These are phyloP conservation scores for Venturia pyrina DNA, from an alignment of 2,329 filamentous ascomycete genomes.

Conservation along the genomic window DNA sequence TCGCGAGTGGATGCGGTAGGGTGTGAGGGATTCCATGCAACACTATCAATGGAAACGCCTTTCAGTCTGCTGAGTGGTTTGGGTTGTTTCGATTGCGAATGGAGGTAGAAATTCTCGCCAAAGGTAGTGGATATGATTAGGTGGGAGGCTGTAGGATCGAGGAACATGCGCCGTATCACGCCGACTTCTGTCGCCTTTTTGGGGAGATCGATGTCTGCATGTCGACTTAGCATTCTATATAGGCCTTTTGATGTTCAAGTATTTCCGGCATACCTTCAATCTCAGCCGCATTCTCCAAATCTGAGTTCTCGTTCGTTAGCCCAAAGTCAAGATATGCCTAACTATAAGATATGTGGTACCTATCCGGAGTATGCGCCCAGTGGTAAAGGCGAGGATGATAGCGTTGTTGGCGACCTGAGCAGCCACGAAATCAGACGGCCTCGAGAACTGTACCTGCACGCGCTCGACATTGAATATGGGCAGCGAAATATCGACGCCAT, in stretches of 20 bases:
- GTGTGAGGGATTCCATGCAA: slow-evolving; percentile 90
- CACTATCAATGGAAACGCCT: slow-evolving; percentile 75
- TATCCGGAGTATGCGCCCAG: slow-evolving; percentile 85
- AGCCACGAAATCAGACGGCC: slow-evolving; percentile 91
- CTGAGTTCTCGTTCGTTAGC: slow-evolving; percentile 59
- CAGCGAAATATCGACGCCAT: slow-evolving; percentile 51
- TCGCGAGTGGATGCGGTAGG: slow-evolving; percentile 91
- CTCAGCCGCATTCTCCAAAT: slow-evolving; percentile 12
- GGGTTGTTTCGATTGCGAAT: slow-evolving; percentile 84
- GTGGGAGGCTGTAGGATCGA: slow-evolving; percentile 93
- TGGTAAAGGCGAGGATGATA: slow-evolving; percentile 81
- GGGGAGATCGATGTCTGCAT: slow-evolving; percentile 83
- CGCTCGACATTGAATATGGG: slow-evolving; percentile 93
- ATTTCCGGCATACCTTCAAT: slow-evolving; percentile 38
- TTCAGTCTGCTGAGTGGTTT: slow-evolving; percentile 73
- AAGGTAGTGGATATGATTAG: slow-evolving; percentile 82
- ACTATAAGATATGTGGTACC: slow-evolving; percentile 1
- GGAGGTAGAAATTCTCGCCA: slow-evolving; percentile 95
- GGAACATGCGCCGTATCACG: slow-evolving; percentile 89
- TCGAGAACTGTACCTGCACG: slow-evolving; percentile 87
- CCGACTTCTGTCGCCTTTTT: slow-evolving; percentile 87
- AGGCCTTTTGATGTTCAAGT: not conserved
- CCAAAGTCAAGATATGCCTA: slow-evolving; percentile 44
- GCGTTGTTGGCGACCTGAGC: slow-evolving; percentile 98
- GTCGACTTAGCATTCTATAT: not conserved